Percentiles rank a stretch among this genome's conserved stretches.
phyloP scores from a whole-genome alignment of 2,329 filamentous ascomycete genomes.

The Tolypocladium ovalisporum region DNA sequence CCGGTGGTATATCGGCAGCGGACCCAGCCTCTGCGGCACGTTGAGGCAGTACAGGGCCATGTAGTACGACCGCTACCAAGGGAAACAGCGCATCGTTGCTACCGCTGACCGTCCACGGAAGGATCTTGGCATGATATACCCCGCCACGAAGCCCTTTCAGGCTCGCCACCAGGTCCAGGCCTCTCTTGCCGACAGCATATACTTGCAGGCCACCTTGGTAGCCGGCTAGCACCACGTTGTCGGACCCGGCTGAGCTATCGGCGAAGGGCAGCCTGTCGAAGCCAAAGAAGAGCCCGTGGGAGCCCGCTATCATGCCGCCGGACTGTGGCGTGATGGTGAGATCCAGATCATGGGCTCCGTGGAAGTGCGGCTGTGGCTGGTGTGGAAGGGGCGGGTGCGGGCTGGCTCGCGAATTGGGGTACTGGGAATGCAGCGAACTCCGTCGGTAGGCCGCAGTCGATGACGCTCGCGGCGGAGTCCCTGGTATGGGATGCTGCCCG shows the following conservation, averaged over 20 bases:
- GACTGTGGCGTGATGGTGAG: conserved; percentile 48
- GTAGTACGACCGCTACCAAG: conserved; percentile 67
- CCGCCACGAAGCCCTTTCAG: conserved; percentile 70
- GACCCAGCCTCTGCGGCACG: conserved; percentile 21
- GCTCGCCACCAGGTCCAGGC: conserved; percentile 56
- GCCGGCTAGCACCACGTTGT: conserved; percentile 65
- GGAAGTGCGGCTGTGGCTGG: conserved; percentile 67
- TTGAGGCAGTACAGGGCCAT: conserved; percentile 56
- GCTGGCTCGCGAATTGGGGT: conserved; percentile 32
- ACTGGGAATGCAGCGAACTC: conserved; percentile 41
- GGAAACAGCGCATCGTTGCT: conserved; percentile 52
- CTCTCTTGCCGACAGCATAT: conserved; percentile 60
- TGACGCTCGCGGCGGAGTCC: conserved; percentile 24
- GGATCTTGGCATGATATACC: conserved; percentile 71
- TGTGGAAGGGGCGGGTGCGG: conserved; percentile 58
- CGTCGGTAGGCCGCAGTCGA: conserved; percentile 26
- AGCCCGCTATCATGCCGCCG: conserved; percentile 50
- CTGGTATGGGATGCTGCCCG: conserved; percentile 28
- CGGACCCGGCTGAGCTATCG: conserved; percentile 27
- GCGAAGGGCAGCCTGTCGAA: conserved; percentile 60
- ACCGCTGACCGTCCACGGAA: conserved; percentile 53
- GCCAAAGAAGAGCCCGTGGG: conserved; percentile 66
- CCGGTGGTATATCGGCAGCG: conserved; percentile 23
- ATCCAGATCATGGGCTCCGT: conserved; percentile 63
- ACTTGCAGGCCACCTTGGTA: conserved; percentile 73